Percentiles rank a stretch among this genome's conserved stretches.
Conservation (phyloP, 805 yeast species). For the Jamesozyma rosinii region DNA sequence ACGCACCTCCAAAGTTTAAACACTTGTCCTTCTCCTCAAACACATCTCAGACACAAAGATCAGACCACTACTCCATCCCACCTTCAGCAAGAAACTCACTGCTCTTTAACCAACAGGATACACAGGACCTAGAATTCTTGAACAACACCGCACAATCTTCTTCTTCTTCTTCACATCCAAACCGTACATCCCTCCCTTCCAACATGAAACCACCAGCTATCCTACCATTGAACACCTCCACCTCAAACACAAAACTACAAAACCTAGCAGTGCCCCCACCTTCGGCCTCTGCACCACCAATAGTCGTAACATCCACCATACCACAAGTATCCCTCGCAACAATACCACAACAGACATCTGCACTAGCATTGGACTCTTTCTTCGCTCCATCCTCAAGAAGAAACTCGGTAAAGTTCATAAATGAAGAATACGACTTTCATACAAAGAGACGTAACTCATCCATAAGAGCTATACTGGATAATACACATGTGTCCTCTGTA, state of each 20-base stretch:
- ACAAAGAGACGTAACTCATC: slow-evolving; percentile 27
- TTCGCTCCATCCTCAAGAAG: slow-evolving; percentile 17
- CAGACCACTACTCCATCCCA: slow-evolving; percentile 5
- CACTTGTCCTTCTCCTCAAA: slow-evolving; percentile 16
- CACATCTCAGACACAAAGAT: slow-evolving; percentile 5
- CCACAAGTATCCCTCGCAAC: neutral
- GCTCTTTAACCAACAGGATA: slow-evolving; percentile 17
- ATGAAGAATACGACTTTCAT: slow-evolving; percentile 28
- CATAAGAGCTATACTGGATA: slow-evolving; percentile 12
- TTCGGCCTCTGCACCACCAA: neutral
- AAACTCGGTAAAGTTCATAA: slow-evolving; percentile 24
- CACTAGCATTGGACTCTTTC: slow-evolving; percentile 6
- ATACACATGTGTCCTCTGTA: neutral
- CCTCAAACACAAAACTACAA: neutral
- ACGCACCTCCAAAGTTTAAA: slow-evolving; percentile 32
- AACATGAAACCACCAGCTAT: slow-evolving; percentile 23
- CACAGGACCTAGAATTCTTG: slow-evolving; percentile 19
- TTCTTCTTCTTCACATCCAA: neutral
- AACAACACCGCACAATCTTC: neutral
- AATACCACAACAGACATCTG: neutral
- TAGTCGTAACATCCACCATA: neutral
- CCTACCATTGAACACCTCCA: slow-evolving; percentile 7
- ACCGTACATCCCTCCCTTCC: slow-evolving; percentile 3
- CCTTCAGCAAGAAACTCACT: slow-evolving; percentile 20
- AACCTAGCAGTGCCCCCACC: neutral